phyloP scores from a whole-genome alignment of 192 early-diverging fungal genomes.

The Pilaira anomala region DNA sequence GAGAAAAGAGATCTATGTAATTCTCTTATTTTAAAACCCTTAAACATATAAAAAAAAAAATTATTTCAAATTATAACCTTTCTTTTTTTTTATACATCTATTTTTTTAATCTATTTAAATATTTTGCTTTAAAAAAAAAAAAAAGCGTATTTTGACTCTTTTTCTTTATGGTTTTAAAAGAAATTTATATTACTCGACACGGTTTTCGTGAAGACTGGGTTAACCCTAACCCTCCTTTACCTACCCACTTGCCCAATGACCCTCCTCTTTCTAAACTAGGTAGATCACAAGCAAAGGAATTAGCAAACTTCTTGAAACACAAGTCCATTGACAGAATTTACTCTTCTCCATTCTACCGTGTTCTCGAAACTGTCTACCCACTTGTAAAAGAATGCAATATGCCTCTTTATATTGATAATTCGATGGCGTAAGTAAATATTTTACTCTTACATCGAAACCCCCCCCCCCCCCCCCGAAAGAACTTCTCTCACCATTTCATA shows the following conservation, averaged over 20 bases:
- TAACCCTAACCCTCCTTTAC: conserved; percentile 19
- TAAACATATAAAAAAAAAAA: not conserved
- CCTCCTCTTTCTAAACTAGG: conserved; percentile 17
- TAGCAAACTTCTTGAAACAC: conserved; percentile 15
- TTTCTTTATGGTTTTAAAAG: conserved; percentile 22
- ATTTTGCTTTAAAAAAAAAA: not conserved
- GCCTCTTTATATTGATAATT: conserved; percentile 20
- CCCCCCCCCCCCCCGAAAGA: too few relatives aligned
- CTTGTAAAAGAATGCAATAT: conserved; percentile 6
- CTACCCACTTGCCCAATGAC: conserved; percentile 23
- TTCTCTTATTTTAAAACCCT: conserved; percentile 1
- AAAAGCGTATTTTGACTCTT: conserved; percentile 1
- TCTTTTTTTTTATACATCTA: not conserved
- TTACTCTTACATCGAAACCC: too few relatives aligned
- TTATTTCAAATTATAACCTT: too few relatives aligned
- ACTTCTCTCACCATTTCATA: too few relatives aligned
- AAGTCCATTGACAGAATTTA: conserved; percentile 26
- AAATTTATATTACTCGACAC: conserved; percentile 34
- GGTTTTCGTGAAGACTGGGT: conserved; percentile 35
- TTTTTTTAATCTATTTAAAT: not conserved
- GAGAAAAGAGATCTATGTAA: too few relatives aligned
- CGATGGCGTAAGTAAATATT: conserved; percentile 20
- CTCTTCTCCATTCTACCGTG: conserved; percentile 35
- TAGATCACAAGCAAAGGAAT: conserved; percentile 25
- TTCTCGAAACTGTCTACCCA: conserved; percentile 22